These are phyloP conservation scores for Kwoniella botswanensis DNA, from an alignment of 768 basidiomycete genomes.

Conservation along the genomic window DNA sequence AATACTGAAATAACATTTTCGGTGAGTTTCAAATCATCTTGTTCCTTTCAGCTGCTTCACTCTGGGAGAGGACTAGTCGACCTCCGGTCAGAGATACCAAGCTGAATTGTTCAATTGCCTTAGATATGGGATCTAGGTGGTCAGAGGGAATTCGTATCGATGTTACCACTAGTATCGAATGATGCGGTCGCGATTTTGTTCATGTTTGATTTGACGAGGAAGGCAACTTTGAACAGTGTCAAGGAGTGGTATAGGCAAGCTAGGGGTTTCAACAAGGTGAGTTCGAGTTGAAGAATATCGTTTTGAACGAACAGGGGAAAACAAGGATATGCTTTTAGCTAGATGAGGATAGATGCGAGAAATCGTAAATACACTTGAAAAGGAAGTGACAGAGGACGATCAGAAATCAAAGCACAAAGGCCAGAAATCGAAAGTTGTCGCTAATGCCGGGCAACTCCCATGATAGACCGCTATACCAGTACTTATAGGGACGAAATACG, in stretches of 20 bases:
- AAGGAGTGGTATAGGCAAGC: slow-evolving; percentile 99
- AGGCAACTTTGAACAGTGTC: slow-evolving; percentile 95
- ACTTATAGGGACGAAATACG: slow-evolving; percentile 97
- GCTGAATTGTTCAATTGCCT: neutral
- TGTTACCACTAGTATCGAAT: slow-evolving; percentile 97
- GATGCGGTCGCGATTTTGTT: slow-evolving; percentile 99
- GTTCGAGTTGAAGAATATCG: slow-evolving; percentile 35
- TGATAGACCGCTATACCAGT: slow-evolving; percentile 94
- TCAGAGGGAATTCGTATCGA: slow-evolving; percentile 98
- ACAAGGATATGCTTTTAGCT: neutral
- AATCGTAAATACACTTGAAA: no score
- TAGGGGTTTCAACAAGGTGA: slow-evolving; percentile 96
- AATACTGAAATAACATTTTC: slow-evolving; percentile 99
- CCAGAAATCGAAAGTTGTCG: no score
- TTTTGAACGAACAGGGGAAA: neutral
- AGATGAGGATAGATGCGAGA: no score
- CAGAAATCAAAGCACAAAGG: no score
- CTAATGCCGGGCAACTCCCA: no score
- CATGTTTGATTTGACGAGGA: slow-evolving; percentile 99
- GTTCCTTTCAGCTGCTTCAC: neutral
- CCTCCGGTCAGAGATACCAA: neutral
- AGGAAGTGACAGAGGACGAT: no score
- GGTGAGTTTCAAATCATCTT: slow-evolving; percentile 36
- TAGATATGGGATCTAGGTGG: slow-evolving; percentile 93
- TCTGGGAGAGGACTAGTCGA: neutral